phyloP scores from a whole-genome alignment of 106 monocot species.

The Dioscorea alata region DNA sequence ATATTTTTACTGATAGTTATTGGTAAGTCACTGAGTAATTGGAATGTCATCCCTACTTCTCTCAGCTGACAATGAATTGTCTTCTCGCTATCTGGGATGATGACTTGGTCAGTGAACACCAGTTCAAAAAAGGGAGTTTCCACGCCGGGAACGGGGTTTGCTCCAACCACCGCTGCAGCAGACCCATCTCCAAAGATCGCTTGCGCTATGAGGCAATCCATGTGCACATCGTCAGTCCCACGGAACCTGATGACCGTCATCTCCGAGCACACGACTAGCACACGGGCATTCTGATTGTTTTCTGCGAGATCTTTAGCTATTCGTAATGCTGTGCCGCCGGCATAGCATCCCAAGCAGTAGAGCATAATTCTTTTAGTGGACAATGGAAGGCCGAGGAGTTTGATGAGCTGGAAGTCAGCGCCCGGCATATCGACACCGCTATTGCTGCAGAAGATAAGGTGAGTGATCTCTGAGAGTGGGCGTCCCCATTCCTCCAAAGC shows the following conservation, averaged over 20 bases:
- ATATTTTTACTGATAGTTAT: background rate
- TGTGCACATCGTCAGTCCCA: background rate
- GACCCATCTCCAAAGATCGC: background rate
- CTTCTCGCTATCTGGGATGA: background rate
- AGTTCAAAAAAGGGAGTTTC: background rate
- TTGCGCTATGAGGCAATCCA: background rate
- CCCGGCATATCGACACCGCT: background rate
- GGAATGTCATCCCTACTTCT: background rate
- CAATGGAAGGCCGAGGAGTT: slow-evolving; percentile 18
- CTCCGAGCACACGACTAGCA: background rate
- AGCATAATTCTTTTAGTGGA: no score
- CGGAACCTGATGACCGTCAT: background rate
- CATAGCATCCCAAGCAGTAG: background rate
- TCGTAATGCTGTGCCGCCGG: slow-evolving; percentile 5
- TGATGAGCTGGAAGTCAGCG: slow-evolving; percentile 2
- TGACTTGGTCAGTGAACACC: background rate
- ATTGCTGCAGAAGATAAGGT: slow-evolving; percentile 11
- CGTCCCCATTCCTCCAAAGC: slow-evolving; percentile 15
- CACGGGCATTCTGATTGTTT: slow-evolving; percentile 1
- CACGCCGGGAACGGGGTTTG: background rate
- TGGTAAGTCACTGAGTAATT: background rate
- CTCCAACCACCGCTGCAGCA: background rate
- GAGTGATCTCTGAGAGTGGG: slow-evolving; percentile 2
- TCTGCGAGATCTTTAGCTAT: slow-evolving; percentile 6
- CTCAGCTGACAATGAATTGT: background rate